These are phyloP conservation scores for Ogataea nonfermentans DNA, from an alignment of 805 yeast genomes.

Conservation along the genomic window DNA sequence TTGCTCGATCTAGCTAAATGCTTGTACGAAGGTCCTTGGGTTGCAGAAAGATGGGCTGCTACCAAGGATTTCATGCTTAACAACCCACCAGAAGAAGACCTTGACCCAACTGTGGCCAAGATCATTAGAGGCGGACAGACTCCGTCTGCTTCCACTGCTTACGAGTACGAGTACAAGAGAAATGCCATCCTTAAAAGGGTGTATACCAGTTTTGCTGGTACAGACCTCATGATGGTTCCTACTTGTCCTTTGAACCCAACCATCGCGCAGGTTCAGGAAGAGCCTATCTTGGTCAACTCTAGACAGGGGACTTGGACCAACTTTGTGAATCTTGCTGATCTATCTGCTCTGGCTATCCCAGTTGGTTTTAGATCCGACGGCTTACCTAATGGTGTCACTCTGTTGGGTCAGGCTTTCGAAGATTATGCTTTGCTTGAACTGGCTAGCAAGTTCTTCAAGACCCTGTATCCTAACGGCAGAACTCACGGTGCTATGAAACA, in stretches of 20 bases:
- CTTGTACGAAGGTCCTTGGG: slow-evolving; percentile 98
- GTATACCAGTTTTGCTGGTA: slow-evolving; percentile 47
- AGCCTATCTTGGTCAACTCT: slow-evolving; percentile 83
- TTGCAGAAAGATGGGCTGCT: slow-evolving; percentile 89
- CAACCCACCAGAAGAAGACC: slow-evolving; percentile 63
- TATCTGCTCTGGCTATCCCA: slow-evolving; percentile 90
- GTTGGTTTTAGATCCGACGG: slow-evolving; percentile 87
- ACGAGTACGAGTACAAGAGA: slow-evolving; percentile 83
- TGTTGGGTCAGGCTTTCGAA: slow-evolving; percentile 76
- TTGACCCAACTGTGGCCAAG: slow-evolving; percentile 80
- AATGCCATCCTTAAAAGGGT: slow-evolving; percentile 73
- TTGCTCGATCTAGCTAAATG: slow-evolving; percentile 80
- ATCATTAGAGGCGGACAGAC: slow-evolving; percentile 79
- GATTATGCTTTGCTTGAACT: slow-evolving; percentile 87
- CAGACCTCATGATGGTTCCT: slow-evolving; percentile 84
- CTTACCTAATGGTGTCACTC: slow-evolving; percentile 85
- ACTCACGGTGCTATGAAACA: slow-evolving; percentile 46
- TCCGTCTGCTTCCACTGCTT: slow-evolving; percentile 79
- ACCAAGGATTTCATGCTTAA: slow-evolving; percentile 67
- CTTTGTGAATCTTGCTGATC: slow-evolving; percentile 90
- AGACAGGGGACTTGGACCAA: slow-evolving; percentile 98
- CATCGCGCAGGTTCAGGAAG: slow-evolving; percentile 64
- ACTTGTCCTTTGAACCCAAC: slow-evolving; percentile 93
- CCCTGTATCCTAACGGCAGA: slow-evolving; percentile 47
- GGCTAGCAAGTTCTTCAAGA: slow-evolving; percentile 67